Evolutionary conservation across 306 rosid species (phyloP), one percentile per base, ranked within the genome.

Genomic region (Cyamopsis tetragonoloba): DNA sequence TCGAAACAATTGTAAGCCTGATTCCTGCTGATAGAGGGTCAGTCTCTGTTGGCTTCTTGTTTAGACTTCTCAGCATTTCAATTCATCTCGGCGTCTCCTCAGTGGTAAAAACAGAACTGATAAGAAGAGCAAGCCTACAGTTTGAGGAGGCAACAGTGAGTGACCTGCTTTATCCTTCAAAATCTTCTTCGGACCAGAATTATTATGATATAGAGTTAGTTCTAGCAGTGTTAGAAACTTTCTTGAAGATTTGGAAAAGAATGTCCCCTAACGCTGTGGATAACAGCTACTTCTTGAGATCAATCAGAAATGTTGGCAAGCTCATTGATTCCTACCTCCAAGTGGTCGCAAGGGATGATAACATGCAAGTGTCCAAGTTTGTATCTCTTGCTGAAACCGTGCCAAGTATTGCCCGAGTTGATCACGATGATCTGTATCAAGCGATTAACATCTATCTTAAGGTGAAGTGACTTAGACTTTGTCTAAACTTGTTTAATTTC

Each of bases 271-370:
- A 81, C 23, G 81, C 79, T 22, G 79, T 68, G 32, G 91, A 88
- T 63, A 79, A 68, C 77, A 77, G 57, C 70, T 83, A 80, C 75
- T 65, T 83, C 31, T 66, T 83, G 47, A 78, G 78, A 62, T 86
- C 99, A 37, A 68, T 93, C 19, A 82, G 86, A 76, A 89, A 85
- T 54, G 88, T 89, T n/a, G 96, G 88, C 54, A 89, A 85, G 84
- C 91, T 93, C 82, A 76, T 93, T 23, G 98, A 93, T 86, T 81
- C 91, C n/a, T 93, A 93, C 73, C 96, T 93, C 70, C 97, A 87
- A 76, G 93, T 87, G 64, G 89, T 89, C 2, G 97, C 92, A 15
- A 86, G 78, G 68, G 97, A 89, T 74, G 84, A 28, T 17, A 86
- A 86, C 41, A 83, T 89, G 96, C 87, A 89, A 4, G 91, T 88